Conservation (phyloP, 352 stramenopile species). For the Phytophthora pluvialis region DNA sequence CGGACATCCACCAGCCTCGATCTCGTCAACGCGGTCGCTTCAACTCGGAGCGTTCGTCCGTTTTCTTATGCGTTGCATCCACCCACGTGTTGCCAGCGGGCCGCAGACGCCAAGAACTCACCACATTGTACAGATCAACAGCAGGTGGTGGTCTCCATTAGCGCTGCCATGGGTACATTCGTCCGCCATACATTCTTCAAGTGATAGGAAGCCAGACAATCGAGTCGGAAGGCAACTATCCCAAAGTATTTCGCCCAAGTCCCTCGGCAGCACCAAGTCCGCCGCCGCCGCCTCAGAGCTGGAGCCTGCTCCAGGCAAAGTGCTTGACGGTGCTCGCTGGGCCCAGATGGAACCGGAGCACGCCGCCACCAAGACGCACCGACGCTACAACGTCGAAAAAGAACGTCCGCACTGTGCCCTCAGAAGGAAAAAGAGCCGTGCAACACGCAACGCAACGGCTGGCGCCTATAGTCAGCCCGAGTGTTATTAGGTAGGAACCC, state of each 20-base stretch:
- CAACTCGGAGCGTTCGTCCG: background rate
- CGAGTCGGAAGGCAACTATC: conserved; percentile 22
- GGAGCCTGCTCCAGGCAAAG: no score
- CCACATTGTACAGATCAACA: background rate
- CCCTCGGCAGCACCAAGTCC: background rate
- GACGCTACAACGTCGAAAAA: conserved; percentile 12
- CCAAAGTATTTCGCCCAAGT: conserved; percentile 1
- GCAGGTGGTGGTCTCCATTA: background rate
- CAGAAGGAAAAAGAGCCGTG: conserved; percentile 21
- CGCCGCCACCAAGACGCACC: background rate
- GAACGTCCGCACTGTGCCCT: conserved; percentile 4
- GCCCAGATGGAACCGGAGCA: conserved; percentile 20
- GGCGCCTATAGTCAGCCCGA: background rate
- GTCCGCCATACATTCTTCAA: conserved; percentile 9
- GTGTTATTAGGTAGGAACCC: conserved; percentile 12
- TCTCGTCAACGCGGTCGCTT: background rate
- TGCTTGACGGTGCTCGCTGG: conserved; percentile 3
- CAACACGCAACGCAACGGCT: conserved; percentile 20
- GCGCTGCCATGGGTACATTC: background rate
- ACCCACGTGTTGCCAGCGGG: background rate
- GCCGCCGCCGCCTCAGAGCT: no score
- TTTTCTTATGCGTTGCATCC: conserved; percentile 13
- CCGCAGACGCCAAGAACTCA: background rate
- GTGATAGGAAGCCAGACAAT: conserved; percentile 16
- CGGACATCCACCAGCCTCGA: no score